Evolutionary conservation across 2,329 filamentous ascomycete species (phyloP).

Genomic region (Colletotrichum camelliae): DNA sequence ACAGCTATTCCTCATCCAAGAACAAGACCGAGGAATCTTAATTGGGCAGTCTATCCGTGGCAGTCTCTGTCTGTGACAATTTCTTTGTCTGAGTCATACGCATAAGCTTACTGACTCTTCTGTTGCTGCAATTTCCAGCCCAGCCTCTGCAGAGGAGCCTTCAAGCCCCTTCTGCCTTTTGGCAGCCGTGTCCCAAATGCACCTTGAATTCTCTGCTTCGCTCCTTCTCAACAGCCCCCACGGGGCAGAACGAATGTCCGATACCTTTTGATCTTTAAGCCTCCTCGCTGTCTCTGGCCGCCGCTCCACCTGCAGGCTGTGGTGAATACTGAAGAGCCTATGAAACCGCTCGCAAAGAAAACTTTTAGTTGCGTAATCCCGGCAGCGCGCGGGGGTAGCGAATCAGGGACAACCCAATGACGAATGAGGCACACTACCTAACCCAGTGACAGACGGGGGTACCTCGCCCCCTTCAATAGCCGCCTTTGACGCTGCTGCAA

Average conservation of each 20-base stretch:
- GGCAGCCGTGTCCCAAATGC: not conserved
- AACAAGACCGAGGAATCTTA: not conserved
- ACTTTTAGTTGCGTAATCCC: constrained; percentile 8
- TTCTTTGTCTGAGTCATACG: constrained; percentile 11
- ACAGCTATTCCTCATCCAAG: not conserved
- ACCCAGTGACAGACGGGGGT: not conserved
- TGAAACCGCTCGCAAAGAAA: not conserved
- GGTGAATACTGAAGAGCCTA: not conserved
- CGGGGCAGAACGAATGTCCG: not conserved
- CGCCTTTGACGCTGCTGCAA: constrained; percentile 1
- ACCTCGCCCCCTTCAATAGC: not conserved
- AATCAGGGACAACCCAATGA: constrained; percentile 10
- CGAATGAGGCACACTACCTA: not conserved
- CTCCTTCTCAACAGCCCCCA: not conserved
- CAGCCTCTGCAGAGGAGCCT: not conserved
- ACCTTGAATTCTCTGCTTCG: not conserved
- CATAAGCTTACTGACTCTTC: not conserved
- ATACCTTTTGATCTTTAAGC: not conserved
- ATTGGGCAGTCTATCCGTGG: not conserved
- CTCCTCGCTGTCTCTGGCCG: not conserved
- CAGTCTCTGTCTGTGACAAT: constrained; percentile 3
- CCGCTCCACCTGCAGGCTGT: not conserved
- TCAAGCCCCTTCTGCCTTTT: not conserved
- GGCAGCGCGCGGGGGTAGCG: constrained; percentile 4
- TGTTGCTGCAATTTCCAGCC: not conserved